Conservation (phyloP, 768 basidiomycete genomes). For the Suillus plorans region DNA sequence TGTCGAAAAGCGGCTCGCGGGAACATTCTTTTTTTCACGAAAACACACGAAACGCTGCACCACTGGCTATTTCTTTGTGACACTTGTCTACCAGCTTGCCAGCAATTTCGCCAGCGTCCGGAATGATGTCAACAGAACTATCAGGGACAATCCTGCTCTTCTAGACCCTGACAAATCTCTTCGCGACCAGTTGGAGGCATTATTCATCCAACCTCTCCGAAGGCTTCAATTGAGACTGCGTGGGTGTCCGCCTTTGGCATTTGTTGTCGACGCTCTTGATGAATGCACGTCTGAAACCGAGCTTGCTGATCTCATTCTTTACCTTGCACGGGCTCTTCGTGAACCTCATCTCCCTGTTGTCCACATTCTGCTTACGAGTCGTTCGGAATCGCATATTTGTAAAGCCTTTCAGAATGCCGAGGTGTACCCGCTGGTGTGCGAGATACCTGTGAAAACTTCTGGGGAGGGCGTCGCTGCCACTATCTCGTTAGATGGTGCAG, state of each 20-base stretch:
- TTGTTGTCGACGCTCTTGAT: neutral
- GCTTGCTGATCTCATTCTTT: neutral
- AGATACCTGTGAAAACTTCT: neutral
- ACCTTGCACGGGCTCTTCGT: neutral
- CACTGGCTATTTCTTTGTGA: neutral
- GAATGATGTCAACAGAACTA: neutral
- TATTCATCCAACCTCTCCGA: constrained; percentile 1
- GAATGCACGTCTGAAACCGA: neutral
- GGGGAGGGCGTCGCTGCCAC: neutral
- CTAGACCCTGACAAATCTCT: neutral
- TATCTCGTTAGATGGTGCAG: neutral
- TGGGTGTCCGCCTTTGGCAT: neutral
- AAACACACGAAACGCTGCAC: neutral
- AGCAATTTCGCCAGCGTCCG: neutral
- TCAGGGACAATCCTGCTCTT: neutral
- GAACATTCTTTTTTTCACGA: neutral
- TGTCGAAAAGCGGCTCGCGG: neutral
- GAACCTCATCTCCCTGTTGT: neutral
- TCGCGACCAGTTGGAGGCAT: neutral
- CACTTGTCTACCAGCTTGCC: neutral
- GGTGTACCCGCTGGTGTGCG: neutral
- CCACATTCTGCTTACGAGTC: neutral
- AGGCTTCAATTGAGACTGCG: neutral
- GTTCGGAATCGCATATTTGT: neutral
- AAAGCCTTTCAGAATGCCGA: neutral